Evolutionary conservation across 257 asterid genomes (phyloP).

Genomic region (Salvia rosmarinus): DNA sequence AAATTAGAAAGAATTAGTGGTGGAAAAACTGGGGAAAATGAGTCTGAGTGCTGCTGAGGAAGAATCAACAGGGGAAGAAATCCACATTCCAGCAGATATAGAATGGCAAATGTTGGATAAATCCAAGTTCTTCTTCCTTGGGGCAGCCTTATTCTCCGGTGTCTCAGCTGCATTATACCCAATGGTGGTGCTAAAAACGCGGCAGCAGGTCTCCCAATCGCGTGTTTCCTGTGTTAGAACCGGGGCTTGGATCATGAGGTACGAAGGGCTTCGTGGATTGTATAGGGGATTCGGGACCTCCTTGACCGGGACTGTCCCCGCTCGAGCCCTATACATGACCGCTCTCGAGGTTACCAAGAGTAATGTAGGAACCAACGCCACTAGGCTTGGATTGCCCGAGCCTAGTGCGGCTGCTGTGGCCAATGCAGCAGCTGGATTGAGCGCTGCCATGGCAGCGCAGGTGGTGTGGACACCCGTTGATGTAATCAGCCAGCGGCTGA

Average conservation of each 20-base stretch:
- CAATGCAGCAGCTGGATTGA: conserved; percentile 73
- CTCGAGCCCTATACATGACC: conserved; percentile 74
- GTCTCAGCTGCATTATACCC: conserved; percentile 72
- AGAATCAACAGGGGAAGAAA: conserved; percentile 49
- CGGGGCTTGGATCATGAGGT: conserved; percentile 51
- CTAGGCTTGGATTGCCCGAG: conserved; percentile 59
- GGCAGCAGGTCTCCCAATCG: conserved; percentile 73
- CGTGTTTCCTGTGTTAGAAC: conserved; percentile 51
- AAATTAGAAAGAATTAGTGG: conserved; percentile 18
- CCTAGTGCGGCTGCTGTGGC: conserved; percentile 61
- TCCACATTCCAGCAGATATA: conserved; percentile 67
- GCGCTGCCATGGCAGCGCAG: conserved; percentile 76
- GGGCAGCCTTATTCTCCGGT: conserved; percentile 78
- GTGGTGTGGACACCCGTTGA: conserved; percentile 83
- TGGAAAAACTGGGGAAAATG: conserved; percentile 45
- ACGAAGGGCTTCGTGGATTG: conserved; percentile 69
- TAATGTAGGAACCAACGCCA: conserved; percentile 54
- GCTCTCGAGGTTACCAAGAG: conserved; percentile 84
- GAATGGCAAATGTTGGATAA: conserved; percentile 77
- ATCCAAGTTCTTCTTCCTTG: conserved; percentile 77
- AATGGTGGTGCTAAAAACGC: conserved; percentile 68
- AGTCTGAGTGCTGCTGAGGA: conserved; percentile 53
- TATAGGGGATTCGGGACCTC: conserved; percentile 83
- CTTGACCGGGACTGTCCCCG: conserved; percentile 76
- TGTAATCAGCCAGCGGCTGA: conserved; percentile 81